Evolutionary conservation across 352 stramenopile species (phyloP).

Genomic region (Phytopythium ostracodes): DNA sequence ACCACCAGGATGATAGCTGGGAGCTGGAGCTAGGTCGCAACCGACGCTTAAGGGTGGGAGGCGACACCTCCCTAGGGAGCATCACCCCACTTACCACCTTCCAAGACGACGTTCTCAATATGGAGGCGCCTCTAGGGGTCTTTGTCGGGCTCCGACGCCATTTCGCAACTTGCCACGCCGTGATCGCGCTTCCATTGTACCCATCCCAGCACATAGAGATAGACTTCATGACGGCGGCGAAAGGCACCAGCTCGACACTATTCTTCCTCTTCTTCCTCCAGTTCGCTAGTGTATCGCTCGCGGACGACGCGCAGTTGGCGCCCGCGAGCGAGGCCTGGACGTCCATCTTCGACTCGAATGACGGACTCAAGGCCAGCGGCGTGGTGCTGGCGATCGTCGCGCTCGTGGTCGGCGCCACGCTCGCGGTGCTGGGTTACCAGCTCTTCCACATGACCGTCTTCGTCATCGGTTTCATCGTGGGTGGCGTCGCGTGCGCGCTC

Average conservation of each 20-base stretch:
- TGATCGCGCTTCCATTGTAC: background rate
- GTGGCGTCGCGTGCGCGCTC: constrained; percentile 14
- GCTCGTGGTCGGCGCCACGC: constrained; percentile 25
- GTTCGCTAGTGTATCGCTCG: background rate
- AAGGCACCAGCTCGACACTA: background rate
- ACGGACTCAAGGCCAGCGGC: constrained; percentile 23
- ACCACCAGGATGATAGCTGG: background rate
- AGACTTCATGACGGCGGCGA: background rate
- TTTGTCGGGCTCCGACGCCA: background rate
- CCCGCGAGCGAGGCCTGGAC: constrained; percentile 12
- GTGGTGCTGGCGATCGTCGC: constrained; percentile 29
- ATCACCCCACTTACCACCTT: background rate
- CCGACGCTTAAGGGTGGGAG: background rate
- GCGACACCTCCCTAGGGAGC: no score
- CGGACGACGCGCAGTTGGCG: constrained; percentile 3
- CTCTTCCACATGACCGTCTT: constrained; percentile 40
- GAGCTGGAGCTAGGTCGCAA: background rate
- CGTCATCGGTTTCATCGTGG: constrained; percentile 24
- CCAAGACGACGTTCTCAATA: background rate
- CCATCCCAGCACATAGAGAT: background rate
- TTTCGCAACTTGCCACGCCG: background rate
- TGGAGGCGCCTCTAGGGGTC: no score
- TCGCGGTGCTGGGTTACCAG: constrained; percentile 41
- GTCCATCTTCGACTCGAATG: constrained; percentile 32
- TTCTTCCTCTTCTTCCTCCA: constrained; percentile 10